phyloP scores from a whole-genome alignment of 73 alveolate genomes.

The Paramecium bursaria region DNA sequence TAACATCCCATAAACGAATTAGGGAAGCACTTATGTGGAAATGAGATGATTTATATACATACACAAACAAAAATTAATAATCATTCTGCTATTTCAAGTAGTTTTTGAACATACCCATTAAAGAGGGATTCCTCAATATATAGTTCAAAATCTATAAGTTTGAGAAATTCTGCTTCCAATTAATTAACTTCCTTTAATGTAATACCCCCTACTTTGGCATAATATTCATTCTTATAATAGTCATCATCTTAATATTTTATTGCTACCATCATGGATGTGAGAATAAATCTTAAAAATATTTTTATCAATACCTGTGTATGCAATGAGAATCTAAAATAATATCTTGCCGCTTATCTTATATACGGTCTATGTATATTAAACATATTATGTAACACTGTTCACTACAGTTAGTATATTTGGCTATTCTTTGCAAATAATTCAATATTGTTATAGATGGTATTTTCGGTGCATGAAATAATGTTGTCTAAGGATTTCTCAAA shows the following conservation, averaged over 20 bases:
- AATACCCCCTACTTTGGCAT: constrained; percentile 89
- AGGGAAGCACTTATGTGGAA: too few species aligned
- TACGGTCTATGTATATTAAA: constrained; percentile 77
- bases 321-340: constrained; percentile 63
- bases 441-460: constrained; percentile 74
- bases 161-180: constrained; percentile 81
- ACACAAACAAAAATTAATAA: too few species aligned
- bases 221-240: constrained; percentile 73
- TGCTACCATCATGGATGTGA: constrained; percentile 82
- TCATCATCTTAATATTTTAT: constrained; percentile 84
- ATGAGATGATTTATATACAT: too few species aligned
- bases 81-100: constrained; percentile 22
- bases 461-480: constrained; percentile 62
- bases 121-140: constrained; percentile 74
- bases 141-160: constrained; percentile 75
- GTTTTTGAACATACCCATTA: constrained; percentile 72
- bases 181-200: constrained; percentile 72
- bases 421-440: constrained; percentile 74
- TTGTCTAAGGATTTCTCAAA: not conserved
- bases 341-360: constrained; percentile 67
- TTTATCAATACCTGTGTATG: constrained; percentile 71
- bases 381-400: constrained; percentile 73
- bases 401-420: constrained; percentile 76
- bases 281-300: constrained; percentile 71
- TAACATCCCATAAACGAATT: too few species aligned